Base-by-base conservation (phyloP, 768 basidiomycete genomes). In the Psilocybe cyanescens region DNA sequence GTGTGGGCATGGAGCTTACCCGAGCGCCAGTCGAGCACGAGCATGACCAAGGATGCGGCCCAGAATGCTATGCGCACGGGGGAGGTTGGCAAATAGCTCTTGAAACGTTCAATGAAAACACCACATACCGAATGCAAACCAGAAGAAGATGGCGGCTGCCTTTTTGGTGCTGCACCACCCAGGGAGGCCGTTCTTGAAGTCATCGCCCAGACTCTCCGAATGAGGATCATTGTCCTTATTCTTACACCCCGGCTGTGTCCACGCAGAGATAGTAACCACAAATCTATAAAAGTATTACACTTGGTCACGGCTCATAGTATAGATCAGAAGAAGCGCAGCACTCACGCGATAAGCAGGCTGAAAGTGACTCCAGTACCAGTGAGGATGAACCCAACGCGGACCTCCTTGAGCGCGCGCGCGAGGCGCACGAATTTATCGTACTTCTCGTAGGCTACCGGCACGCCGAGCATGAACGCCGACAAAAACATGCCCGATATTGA, bases 121-220 rank as follows among this genome's bases (percentile, higher is more conserved):
- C 16, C 7, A 79, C 87, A 50, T 66, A 92, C 93, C 81, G 57
- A 93, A 92, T 1, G 86, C 79, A 8, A 94, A 72, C 95, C 95
- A 97, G 72, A 95, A 90, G 76, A 98, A 97, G 49, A 96, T 85
- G 4, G 86, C 86, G 0, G 85, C 92, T 2, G 95, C 95, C 68
- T 94, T 95, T 78, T 97, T 98, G 6, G 95, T 96, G 64, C 81
- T 86, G 75, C 95, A 98, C 92, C 93, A 97, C 0, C 91, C 86
- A 3, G 82, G 75, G 2, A 98, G 79, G 17, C 79, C 92, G 3
- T 80, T 79, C 64, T 83, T 82, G 72, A 90, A 98, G 60, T 81
- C 84, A 31, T 82, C 78, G 17, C 91, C 89, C 11, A 86, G 81
- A 33, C 74, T 71, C 53, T 80, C 79, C 0, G 87, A 89, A 71